Evolutionary conservation across 305 asterid species (phyloP), one percentile per base, ranked within the genome.

Genomic region (Salvia sclarea): DNA sequence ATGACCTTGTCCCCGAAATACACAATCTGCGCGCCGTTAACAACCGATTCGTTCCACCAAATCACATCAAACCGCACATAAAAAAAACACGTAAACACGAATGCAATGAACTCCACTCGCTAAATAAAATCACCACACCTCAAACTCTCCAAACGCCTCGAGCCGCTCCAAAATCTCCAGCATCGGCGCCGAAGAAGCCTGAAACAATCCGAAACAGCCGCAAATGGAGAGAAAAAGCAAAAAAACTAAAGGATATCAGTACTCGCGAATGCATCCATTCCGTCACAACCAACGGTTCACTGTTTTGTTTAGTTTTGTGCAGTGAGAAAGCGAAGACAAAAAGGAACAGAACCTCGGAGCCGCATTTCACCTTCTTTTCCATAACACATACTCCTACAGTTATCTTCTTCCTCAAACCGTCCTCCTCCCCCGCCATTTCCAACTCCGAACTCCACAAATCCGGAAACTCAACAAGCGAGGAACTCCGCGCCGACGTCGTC

Each of bases 351-450:
- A 91, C 93, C 95, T 90, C 96, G 85, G 89, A 80, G 92, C 97
- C 94, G 88, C 96, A 90, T 84, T 88, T 93, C 98, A 88, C 98
- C 97, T 90, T 88, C 98, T 90, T 93, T 91, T 93, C 97, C 97
- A 93, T 84, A 74, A 93, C 98, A 73, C 98, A 93, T 57, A 95
- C 98, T 64, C 99, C 99, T 58, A 94, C 78, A 40, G 68, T 82
- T 67, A 94, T 84, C 79, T 88, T 89, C 79, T 65, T 80, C 68
- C 54, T 75, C 68, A 68, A 75, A 59, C 65, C 35, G 35, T 76
- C 81, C 61, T 65, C 86, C 43, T 78, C 86, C 47, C 61, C 83
- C 73, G 53, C 82, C 78, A 71, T 81, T 50, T 64, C 83, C 18
- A 48, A 20, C 28, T 24, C 54, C 10, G 20, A 50, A 40, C 68